Percentiles rank a stretch among this genome's conserved stretches.
These are phyloP conservation scores for Mycena vitilis DNA, from an alignment of 768 basidiomycete genomes.

Conservation along the genomic window DNA sequence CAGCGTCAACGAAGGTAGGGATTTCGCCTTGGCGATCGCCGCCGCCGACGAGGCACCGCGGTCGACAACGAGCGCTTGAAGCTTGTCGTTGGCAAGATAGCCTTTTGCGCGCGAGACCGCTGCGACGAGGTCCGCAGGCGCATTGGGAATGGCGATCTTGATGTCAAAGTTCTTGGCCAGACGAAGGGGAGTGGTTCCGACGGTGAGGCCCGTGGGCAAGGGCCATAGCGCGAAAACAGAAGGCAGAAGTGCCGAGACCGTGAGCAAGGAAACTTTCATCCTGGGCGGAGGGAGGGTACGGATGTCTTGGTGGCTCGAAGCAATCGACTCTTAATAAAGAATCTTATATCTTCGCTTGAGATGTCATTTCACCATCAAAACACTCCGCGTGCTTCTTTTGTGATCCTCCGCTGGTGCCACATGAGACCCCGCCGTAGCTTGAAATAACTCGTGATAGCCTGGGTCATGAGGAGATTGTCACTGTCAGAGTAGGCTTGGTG, in stretches of 20 bases:
- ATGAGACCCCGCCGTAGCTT: neutral
- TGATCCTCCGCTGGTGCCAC: slow-evolving; percentile 8
- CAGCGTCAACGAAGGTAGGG: slow-evolving; percentile 48
- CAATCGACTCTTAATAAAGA: neutral
- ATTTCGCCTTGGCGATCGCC: slow-evolving; percentile 44
- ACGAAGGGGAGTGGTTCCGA: slow-evolving; percentile 32
- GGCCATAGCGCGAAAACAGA: slow-evolving; percentile 37
- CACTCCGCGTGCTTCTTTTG: slow-evolving; percentile 24
- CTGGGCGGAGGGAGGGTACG: neutral
- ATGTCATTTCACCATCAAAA: slow-evolving; percentile 7
- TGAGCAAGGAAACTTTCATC: slow-evolving; percentile 32
- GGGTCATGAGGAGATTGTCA: slow-evolving; percentile 25
- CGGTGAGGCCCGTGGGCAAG: slow-evolving; percentile 28
- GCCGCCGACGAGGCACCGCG: slow-evolving; percentile 50
- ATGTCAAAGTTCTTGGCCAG: slow-evolving; percentile 27
- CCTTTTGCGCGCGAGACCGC: slow-evolving; percentile 51
- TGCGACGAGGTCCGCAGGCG: slow-evolving; percentile 49
- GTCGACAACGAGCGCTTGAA: slow-evolving; percentile 55
- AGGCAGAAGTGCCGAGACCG: slow-evolving; percentile 29
- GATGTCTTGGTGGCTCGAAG: neutral
- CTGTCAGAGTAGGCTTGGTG: neutral
- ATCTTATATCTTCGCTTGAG: slow-evolving; percentile 16
- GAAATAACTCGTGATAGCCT: slow-evolving; percentile 18
- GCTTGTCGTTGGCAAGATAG: slow-evolving; percentile 51
- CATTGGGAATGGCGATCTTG: slow-evolving; percentile 25